Conservation (phyloP, 2,329 filamentous ascomycete genomes). For the Pyrenochaeta sp. region DNA sequence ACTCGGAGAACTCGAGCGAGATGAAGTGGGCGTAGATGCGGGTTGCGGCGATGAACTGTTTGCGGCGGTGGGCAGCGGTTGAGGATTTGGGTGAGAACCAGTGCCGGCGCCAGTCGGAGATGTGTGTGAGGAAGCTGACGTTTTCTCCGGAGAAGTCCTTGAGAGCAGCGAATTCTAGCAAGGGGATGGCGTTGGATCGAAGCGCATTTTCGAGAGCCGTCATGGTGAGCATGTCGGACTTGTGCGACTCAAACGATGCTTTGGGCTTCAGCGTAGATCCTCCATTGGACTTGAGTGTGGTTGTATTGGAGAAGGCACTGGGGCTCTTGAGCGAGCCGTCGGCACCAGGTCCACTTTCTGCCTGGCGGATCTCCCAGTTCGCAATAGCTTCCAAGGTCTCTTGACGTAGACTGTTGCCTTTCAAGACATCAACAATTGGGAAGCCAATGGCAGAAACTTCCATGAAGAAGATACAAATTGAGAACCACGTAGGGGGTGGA, state of each 20-base stretch:
- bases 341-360: conserved; percentile 11
- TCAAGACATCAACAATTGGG: conserved; percentile 39
- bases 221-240: conserved; percentile 45
- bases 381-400: conserved; percentile 44
- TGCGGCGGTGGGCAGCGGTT: conserved; percentile 29
- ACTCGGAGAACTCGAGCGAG: conserved; percentile 42
- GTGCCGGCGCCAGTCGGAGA: conserved; percentile 42
- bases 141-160: conserved; percentile 48
- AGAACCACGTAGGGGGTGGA: conserved; percentile 40
- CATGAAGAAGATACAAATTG: conserved; percentile 42
- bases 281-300: conserved; percentile 20
- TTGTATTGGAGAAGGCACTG: conserved; percentile 25
- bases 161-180: conserved; percentile 42
- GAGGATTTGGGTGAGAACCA: conserved; percentile 34
- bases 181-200: conserved; percentile 36
- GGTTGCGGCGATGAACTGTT: conserved; percentile 38
- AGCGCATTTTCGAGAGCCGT: conserved; percentile 42
- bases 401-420: conserved; percentile 32
- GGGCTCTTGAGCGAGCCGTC: conserved; percentile 18
- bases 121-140: conserved; percentile 43
- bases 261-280: conserved; percentile 16
- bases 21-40: conserved; percentile 45
- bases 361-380: conserved; percentile 42
- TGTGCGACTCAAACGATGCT: conserved; percentile 34
- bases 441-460: conserved; percentile 41